Evolutionary conservation across 768 basidiomycete species (phyloP), one percentile per base, ranked within the genome.

Genomic region (Clathrus columnatus): DNA sequence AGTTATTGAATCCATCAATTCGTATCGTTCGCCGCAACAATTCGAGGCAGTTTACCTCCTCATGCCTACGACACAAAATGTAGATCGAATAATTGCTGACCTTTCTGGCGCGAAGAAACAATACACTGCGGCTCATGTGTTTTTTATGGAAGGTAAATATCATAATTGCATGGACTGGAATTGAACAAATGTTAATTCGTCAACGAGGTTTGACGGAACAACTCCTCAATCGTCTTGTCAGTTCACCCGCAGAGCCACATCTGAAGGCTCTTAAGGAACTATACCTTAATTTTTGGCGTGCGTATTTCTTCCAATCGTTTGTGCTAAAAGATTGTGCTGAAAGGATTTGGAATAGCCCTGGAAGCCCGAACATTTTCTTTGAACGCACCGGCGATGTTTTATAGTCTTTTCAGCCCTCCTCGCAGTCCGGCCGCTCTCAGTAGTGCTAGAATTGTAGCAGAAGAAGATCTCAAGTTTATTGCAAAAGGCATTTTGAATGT

Each of bases 1-100:
- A 99, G 95, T 91, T 65, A 89, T 98, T 68, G 95, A 99, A 70
- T 81, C 85, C 53, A 91, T 98, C 67, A 83, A 86, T 59, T 85
- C 74, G 62, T 69, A 84, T 65, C 85, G 96, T 61, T 84, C 88
- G 30, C 84, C 89, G 0, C 90, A 95, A 68, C 80, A 81, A 42
- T 84, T 95, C 50, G 93, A 97, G 69, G 96, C 92, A 29, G 74
- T 98, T 63, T 98, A 99, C 67, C 71, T 99, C 59, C 74, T 98
- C 57, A 95, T 94, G 82, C 89, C 96, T 16, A 98, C 96, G 4
- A 82, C 82, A 1, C 89, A 92, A 73, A 98, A 98, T 69, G 82
- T 98, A 44, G 85, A 95, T 55, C 81, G 93, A 20, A 77, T 99
- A 64, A 85, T 98, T 62, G 81, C 76, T 29, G 96, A 99, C 70